Base-by-base conservation (phyloP, 768 basidiomycete species). In the Tylopilus sp. region DNA sequence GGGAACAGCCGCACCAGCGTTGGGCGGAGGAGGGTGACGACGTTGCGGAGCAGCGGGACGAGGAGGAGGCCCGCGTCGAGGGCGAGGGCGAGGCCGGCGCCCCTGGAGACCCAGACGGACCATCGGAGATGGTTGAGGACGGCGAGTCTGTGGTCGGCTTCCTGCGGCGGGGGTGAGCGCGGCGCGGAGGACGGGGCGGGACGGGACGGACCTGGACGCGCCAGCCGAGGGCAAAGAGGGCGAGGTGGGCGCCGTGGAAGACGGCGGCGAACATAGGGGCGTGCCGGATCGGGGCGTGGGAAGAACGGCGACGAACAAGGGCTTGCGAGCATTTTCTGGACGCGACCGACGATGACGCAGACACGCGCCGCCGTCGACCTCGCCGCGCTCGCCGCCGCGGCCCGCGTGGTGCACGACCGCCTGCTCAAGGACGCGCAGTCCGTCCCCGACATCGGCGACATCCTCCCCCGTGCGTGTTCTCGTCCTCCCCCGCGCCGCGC, bases 101-200 rank as follows among this genome's bases (percentile, higher is more conserved):
- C 94, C 57, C 94, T 86, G 52, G 92, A 95, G 13, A 66, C 74
- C 94, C 94, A 98, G 37, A 94, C 92, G 19, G 91, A 93, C 71
- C 77, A 96, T 58, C 72, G 79, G 62, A 98, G 80, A 9, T 68
- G 75, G 65, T 98, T 97, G 51, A 98, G 82, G 24, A 81, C 86
- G 37, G 84, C 79, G 28, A 97, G 78, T 53, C 74, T 78, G 25
- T 49, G 3, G 71, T 94, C 85, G 11, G 78, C 78, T 66, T 61
- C 74, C 87, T 93, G n/a, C 14, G 17, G 63, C 21, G 45, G 37
- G 17, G 17, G 48, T 58, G 3, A 37, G 40, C 48, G 50, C 0
- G 42, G 48, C 37, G 16, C 1, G 44, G 48, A 6, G 24, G 4
- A 17, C 6, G 10, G 16, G 40, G 25, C 37, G 45, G 36, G 30